Conservation (phyloP, 805 yeast genomes). For the Ogataea allantospora region DNA sequence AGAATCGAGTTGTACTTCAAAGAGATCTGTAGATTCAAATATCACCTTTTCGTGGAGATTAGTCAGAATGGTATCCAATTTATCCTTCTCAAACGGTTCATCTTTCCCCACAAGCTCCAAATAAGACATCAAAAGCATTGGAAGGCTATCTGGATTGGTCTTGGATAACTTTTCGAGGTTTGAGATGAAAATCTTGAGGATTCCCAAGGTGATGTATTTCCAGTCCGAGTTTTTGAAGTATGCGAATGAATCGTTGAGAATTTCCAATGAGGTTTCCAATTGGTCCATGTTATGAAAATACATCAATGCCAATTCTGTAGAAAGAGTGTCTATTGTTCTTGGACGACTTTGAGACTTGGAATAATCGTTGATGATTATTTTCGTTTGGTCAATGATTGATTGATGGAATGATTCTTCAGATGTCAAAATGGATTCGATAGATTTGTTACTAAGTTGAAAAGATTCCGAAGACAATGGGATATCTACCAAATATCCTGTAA, state of each 20-base stretch:
- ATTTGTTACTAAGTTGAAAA: constrained; percentile 17
- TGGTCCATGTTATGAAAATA: constrained; percentile 53
- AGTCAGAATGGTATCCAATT: constrained; percentile 15
- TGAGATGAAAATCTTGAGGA: constrained; percentile 64
- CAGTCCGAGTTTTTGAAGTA: constrained; percentile 71
- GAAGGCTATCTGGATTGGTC: constrained; percentile 18
- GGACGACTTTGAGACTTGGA: constrained; percentile 48
- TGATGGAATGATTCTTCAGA: constrained; percentile 37
- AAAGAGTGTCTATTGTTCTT: constrained; percentile 68
- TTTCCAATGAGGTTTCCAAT: constrained; percentile 57
- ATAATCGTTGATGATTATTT: constrained; percentile 52
- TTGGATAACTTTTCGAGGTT: constrained; percentile 52
- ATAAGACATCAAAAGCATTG: constrained; percentile 39
- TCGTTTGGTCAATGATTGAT: constrained; percentile 53
- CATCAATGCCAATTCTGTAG: constrained; percentile 75
- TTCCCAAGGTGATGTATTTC: constrained; percentile 64
- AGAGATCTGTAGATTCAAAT: constrained; percentile 33
- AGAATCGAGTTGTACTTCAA: constrained; percentile 37
- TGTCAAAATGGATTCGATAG: constrained; percentile 27
- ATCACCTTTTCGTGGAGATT: constrained; percentile 13
- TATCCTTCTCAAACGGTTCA: constrained; percentile 27
- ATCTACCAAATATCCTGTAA: constrained; percentile 33
- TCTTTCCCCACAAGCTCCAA: constrained; percentile 32
- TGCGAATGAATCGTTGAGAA: constrained; percentile 66
- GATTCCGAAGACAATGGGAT: constrained; percentile 5